Conservation (phyloP, 2,329 filamentous ascomycete genomes). For the Diaporthe citrichinensis region DNA sequence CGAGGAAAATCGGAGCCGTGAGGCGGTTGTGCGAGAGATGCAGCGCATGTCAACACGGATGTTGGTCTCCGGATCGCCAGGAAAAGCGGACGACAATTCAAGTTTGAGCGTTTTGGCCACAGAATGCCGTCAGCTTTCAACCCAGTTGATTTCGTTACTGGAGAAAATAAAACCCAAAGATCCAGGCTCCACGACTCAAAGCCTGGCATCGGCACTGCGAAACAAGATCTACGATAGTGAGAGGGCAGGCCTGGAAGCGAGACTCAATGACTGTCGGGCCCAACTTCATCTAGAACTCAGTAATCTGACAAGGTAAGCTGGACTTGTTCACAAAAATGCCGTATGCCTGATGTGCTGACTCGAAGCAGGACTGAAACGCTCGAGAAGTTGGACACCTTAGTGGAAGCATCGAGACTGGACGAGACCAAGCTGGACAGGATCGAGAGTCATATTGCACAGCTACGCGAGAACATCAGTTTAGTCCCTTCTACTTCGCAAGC, state of each 20-base stretch:
- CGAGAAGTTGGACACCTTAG: not conserved
- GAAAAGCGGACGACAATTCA: not conserved
- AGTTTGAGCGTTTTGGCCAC: not conserved
- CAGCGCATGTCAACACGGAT: not conserved
- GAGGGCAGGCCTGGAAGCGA: not conserved
- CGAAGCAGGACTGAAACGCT: not conserved
- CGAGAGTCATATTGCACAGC: not conserved
- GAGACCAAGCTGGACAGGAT: constrained; percentile 6
- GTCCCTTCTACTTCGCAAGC: not conserved
- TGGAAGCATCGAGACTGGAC: not conserved
- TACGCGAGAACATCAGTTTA: not conserved
- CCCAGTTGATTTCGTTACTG: not conserved
- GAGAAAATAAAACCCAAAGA: constrained; percentile 18
- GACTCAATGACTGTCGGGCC: not conserved
- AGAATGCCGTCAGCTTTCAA: constrained; percentile 6
- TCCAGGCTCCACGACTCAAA: not conserved
- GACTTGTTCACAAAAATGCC: fast-evolving
- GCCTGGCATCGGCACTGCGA: not conserved
- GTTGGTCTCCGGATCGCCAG: not conserved
- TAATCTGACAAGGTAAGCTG: not conserved
- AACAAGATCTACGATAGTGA: constrained; percentile 22
- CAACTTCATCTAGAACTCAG: constrained; percentile 23
- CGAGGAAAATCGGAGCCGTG: constrained; percentile 18
- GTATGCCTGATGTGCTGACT: not conserved
- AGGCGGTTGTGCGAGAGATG: constrained; percentile 17